Evolutionary conservation across 768 basidiomycete genomes (phyloP).

Genomic region (Hydnomerulius pinastri): DNA sequence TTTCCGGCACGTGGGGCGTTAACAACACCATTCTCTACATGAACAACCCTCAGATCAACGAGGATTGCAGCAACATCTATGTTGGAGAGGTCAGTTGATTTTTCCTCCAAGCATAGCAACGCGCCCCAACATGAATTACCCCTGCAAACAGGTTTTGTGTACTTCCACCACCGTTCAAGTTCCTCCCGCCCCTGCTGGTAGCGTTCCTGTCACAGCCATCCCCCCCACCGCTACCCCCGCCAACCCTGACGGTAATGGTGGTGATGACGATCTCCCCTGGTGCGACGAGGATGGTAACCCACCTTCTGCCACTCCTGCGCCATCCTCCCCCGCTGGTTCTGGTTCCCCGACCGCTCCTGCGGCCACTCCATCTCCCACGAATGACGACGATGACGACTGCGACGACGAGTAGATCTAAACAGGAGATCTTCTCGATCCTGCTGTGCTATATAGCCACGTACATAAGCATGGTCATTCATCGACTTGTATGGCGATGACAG

Average conservation of each 20-base stretch:
- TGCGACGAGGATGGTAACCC: too few species aligned
- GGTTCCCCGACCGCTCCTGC: too few species aligned
- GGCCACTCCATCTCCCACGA: too few species aligned
- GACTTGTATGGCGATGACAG: slow-evolving; percentile 19
- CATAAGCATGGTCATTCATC: slow-evolving; percentile 3
- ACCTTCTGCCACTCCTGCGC: too few species aligned
- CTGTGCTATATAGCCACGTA: neutral
- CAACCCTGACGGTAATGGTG: slow-evolving; percentile 35
- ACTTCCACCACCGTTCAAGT: slow-evolving; percentile 40
- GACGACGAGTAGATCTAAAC: slow-evolving; percentile 33
- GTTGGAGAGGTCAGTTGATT: slow-evolving; percentile 62
- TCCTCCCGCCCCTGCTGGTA: slow-evolving; percentile 44
- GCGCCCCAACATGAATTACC: neutral
- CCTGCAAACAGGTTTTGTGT: slow-evolving; percentile 52
- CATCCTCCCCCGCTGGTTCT: too few species aligned
- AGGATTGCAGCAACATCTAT: slow-evolving; percentile 65
- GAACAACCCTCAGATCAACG: slow-evolving; percentile 78
- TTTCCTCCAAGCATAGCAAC: neutral
- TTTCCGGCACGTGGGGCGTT: slow-evolving; percentile 42
- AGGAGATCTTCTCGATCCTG: neutral
- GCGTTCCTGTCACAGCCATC: slow-evolving; percentile 24
- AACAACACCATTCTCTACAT: slow-evolving; percentile 53
- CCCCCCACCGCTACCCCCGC: slow-evolving; percentile 35
- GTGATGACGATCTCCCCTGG: slow-evolving; percentile 50
- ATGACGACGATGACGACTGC: too few species aligned